Conservation (phyloP, 148 eudicot species). For the Polygonum maritimum region DNA sequence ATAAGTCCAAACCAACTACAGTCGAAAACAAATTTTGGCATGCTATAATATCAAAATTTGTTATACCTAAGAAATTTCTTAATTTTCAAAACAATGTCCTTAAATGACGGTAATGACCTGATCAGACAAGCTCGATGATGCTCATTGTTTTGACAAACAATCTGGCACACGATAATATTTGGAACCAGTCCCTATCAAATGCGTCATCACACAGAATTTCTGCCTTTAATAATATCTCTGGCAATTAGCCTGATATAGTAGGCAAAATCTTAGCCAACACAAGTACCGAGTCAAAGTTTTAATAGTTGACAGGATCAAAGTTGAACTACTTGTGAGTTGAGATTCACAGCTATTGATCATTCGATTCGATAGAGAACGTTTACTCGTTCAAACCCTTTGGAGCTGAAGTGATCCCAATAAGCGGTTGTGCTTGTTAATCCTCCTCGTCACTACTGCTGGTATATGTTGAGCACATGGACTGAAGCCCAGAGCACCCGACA, state of each 20-base stretch:
- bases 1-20: too few relatives aligned
- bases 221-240: too few relatives aligned
- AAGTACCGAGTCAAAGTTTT: background rate
- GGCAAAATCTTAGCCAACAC: background rate
- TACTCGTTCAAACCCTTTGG: background rate
- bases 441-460: constrained; percentile 60
- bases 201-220: background rate
- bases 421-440: background rate
- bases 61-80: too few relatives aligned
- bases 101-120: too few relatives aligned
- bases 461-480: constrained; percentile 45
- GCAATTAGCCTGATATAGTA: too few relatives aligned
- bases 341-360: background rate
- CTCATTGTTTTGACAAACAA: background rate
- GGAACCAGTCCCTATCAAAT: background rate
- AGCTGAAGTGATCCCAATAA: background rate
- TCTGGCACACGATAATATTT: background rate
- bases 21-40: too few relatives aligned
- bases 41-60: too few relatives aligned
- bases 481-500: constrained; percentile 27
- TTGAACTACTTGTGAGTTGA: background rate
- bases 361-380: background rate
- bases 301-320: background rate
- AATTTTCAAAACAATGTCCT: too few relatives aligned
- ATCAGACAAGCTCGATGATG: background rate